Base-by-base conservation (phyloP, 2,329 filamentous ascomycete genomes). In the Aaosphaeria pasadenensis region DNA sequence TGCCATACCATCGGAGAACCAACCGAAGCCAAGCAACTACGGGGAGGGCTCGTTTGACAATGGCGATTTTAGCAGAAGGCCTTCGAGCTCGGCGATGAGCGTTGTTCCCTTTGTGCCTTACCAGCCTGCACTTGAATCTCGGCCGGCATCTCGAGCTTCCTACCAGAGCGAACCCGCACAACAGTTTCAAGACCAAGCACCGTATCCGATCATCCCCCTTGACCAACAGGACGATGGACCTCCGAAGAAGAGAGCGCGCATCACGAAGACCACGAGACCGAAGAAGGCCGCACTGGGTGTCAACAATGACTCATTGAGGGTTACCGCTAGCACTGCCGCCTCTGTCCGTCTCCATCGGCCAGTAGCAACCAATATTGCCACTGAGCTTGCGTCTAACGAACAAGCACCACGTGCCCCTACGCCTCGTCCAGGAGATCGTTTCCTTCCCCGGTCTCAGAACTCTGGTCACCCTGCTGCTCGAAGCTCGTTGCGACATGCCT, bases 321-420 rank as follows among this genome's bases (percentile, higher is more conserved):
- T 96, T n/a, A 86, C 89, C 51, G 92, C 92, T 42, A 95, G 90
- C 66, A 95, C 89, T 11, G 87, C 91, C 40, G 89, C 90, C 39
- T 96, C 91, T 5, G 79, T 97, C 49, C 87, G 92, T 39, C 86
- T 86, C 42, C 88, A 96, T 67, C 83, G 91, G 40, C 92, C 92
- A 4, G 79, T 89, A 48, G 77, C 80, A 17, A 68, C 73, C 41
- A 72, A 72, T 31, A 73, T 79, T 28, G 76, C 73, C 3, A 72
- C 70, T 29, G 77, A 77, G 13, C 65, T 69, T 4, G 64, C 74
- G 42, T 83, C 88, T 57, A 71, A 87, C 5, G 86, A 91, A 56
- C 85, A 89, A 55, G 71, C 85, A n/a, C 87, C 88, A 33, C 81
- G 89, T 50, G 87, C 85, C 13, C 88, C 89, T 2, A 92, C 89